Evolutionary conservation across 345 rosid species (phyloP).

Genomic region (Salix dunnii): DNA sequence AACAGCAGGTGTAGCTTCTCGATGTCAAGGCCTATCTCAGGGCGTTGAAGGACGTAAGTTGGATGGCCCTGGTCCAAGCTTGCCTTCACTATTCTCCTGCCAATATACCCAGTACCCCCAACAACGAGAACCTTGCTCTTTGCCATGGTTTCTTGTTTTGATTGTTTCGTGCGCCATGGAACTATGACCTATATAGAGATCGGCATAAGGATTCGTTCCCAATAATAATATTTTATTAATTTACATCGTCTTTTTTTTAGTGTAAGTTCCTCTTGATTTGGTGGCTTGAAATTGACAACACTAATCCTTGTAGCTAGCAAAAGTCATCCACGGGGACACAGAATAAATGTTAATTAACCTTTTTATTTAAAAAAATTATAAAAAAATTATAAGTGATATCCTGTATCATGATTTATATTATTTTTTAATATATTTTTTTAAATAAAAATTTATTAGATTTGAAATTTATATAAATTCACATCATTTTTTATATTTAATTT

Average conservation of each 20-base stretch:
- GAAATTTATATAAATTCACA: too few species aligned
- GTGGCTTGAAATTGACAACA: background rate
- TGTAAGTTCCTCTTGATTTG: background rate
- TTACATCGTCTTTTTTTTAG: background rate
- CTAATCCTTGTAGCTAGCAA: too few species aligned
- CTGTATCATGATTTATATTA: too few species aligned
- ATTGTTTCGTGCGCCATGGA: background rate
- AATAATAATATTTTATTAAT: background rate
- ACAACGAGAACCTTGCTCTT: constrained; percentile 57
- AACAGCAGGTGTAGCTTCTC: constrained; percentile 54
- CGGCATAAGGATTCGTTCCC: background rate
- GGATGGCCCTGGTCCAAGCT: constrained; percentile 50
- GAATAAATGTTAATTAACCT: too few species aligned
- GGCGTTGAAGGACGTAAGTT: constrained; percentile 54
- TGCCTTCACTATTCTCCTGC: constrained; percentile 54
- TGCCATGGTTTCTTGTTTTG: constrained; percentile 9
- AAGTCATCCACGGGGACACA: too few species aligned
- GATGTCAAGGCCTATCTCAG: constrained; percentile 57
- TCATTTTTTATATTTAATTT: too few species aligned
- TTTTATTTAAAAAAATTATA: too few species aligned
- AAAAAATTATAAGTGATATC: too few species aligned
- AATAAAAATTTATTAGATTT: too few species aligned
- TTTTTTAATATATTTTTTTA: too few species aligned
- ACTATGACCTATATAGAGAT: background rate
- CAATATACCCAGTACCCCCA: constrained; percentile 62